These are phyloP conservation scores for Plicaturopsis crispa DNA, from an alignment of 768 basidiomycete genomes.

Conservation along the genomic window DNA sequence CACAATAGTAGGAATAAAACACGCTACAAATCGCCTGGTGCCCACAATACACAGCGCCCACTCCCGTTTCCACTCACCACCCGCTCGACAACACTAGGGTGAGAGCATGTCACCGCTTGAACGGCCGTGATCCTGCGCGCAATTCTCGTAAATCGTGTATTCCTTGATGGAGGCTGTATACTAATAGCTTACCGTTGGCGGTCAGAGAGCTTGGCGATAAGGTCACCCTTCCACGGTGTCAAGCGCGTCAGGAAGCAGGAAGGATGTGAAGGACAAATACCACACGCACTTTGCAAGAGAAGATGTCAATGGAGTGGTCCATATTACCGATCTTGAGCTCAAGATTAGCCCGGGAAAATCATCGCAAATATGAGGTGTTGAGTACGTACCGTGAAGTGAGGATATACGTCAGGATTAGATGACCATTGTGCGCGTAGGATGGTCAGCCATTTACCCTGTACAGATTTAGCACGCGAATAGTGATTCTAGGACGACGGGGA, in stretches of 20 bases:
- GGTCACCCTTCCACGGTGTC: constrained; percentile 71
- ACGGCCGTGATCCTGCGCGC: constrained; percentile 62
- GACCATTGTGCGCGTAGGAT: constrained; percentile 74
- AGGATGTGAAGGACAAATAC: too few relatives aligned
- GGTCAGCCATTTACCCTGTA: constrained; percentile 77
- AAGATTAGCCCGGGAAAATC: neutral
- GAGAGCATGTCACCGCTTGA: constrained; percentile 87
- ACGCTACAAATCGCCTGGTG: constrained; percentile 24
- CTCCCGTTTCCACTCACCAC: constrained; percentile 73
- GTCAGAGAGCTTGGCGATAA: constrained; percentile 57
- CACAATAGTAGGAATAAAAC: neutral
- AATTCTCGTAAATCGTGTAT: too few relatives aligned
- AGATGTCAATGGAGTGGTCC: constrained; percentile 72
- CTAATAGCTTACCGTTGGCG: constrained; percentile 34
- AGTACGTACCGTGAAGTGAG: constrained; percentile 71
- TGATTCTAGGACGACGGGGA: neutral
- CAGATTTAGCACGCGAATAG: constrained; percentile 1
- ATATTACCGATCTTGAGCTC: constrained; percentile 60
- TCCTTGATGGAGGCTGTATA: too few relatives aligned
- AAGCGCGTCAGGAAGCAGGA: too few relatives aligned
- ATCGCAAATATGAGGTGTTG: neutral
- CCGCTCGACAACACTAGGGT: constrained; percentile 68
- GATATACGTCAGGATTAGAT: constrained; percentile 70
- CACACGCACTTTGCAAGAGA: constrained; percentile 53
- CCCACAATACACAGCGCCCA: constrained; percentile 80